phyloP scores from a whole-genome alignment of 805 yeast genomes.

The Alloascoidea africana region DNA sequence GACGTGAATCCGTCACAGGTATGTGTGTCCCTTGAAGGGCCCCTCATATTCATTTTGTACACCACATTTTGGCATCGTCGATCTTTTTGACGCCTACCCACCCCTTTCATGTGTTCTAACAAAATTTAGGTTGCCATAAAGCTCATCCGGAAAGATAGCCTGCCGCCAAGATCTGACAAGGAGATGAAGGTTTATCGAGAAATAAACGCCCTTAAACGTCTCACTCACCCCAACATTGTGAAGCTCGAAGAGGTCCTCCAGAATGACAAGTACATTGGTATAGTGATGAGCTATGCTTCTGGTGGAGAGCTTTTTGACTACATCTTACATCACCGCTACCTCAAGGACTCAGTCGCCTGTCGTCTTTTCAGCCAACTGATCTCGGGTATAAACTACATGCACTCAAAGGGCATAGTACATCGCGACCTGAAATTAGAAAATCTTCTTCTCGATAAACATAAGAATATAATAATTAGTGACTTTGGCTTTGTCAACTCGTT shows the following conservation, averaged over 20 bases:
- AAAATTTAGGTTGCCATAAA: conserved; percentile 94
- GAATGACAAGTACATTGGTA: conserved; percentile 73
- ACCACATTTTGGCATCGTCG: too few species aligned
- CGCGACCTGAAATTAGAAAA: not conserved
- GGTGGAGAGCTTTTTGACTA: conserved; percentile 80
- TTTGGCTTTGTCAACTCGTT: conserved; percentile 73
- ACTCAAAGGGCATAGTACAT: not conserved
- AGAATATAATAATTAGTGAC: not conserved
- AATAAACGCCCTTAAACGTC: conserved; percentile 70
- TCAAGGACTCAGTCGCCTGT: conserved; percentile 63
- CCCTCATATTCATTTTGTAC: too few species aligned
- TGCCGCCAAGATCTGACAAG: conserved; percentile 74
- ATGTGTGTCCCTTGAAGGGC: too few species aligned
- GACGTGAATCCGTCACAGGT: conserved; percentile 32
- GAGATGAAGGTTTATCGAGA: conserved; percentile 88
- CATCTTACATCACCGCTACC: conserved; percentile 56
- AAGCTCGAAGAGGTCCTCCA: conserved; percentile 68
- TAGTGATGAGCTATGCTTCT: conserved; percentile 71
- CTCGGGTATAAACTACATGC: conserved; percentile 68
- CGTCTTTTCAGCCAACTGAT: conserved; percentile 64
- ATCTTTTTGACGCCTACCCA: too few species aligned
- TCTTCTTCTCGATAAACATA: not conserved
- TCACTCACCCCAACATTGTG: conserved; percentile 73
- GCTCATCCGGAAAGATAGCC: conserved; percentile 73
- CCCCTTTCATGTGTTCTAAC: too few species aligned